phyloP scores from a whole-genome alignment of 345 rosid species.

The Syzygium jambos region DNA sequence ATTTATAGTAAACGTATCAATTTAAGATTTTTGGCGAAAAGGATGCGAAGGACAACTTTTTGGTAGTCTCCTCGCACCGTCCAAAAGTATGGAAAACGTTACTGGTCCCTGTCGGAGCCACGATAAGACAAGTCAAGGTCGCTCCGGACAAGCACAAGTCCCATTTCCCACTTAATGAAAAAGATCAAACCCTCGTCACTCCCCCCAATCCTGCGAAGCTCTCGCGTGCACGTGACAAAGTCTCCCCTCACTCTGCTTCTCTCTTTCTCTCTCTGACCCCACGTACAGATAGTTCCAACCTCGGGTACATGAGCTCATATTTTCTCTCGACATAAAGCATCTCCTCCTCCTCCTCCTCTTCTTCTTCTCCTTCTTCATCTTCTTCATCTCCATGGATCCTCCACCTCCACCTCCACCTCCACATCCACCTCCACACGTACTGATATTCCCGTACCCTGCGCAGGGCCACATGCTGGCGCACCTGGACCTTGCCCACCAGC shows the following conservation, averaged over 20 bases:
- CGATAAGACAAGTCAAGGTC: too few relatives aligned
- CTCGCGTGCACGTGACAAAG: fast-evolving
- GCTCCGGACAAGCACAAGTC: too few relatives aligned
- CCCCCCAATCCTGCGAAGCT: not conserved
- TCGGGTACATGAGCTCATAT: not conserved
- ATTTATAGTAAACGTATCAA: too few relatives aligned
- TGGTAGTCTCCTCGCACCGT: not conserved
- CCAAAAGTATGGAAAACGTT: too few relatives aligned
- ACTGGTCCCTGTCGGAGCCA: too few relatives aligned
- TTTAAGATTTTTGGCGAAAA: too few relatives aligned
- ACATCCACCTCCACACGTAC: conserved; percentile 19
- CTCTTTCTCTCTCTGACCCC: not conserved
- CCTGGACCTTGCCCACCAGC: conserved; percentile 19
- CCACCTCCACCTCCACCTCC: not conserved
- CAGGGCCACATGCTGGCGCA: conserved; percentile 64
- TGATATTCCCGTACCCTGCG: conserved; percentile 63
- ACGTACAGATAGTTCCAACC: not conserved
- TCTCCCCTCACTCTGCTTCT: not conserved
- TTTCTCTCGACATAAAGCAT: not conserved
- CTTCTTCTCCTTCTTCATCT: not conserved
- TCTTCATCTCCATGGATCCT: not conserved
- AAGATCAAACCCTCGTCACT: too few relatives aligned
- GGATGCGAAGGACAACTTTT: too few relatives aligned
- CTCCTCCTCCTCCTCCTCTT: not conserved
- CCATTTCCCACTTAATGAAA: too few relatives aligned